Evolutionary conservation across 257 asterid genomes (phyloP).

Genomic region (Anisodus tanguticus): DNA sequence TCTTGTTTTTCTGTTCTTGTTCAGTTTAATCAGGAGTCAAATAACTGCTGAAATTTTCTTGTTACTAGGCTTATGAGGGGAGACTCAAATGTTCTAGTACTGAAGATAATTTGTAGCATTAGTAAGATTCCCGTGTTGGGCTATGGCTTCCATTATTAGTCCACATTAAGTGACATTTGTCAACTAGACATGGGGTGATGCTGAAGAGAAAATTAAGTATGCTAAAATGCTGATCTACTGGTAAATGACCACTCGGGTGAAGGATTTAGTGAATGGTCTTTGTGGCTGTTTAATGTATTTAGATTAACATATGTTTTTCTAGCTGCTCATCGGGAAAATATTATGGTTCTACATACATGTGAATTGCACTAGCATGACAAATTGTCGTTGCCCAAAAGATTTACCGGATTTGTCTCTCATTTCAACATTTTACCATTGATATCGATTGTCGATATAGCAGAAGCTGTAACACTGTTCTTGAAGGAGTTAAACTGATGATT

Average conservation of each 20-base stretch:
- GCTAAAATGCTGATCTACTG: no score
- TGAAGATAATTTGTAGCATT: background rate
- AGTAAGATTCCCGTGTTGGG: background rate
- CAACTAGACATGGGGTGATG: no score
- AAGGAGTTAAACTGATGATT: conserved; percentile 25
- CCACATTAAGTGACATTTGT: background rate
- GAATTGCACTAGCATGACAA: background rate
- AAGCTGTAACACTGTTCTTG: background rate
- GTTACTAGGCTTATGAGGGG: no score
- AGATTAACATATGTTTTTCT: background rate
- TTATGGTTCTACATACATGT: background rate
- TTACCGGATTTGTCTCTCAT: background rate
- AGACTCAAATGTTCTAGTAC: background rate
- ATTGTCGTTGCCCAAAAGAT: background rate
- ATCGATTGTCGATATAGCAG: background rate
- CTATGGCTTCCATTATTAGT: background rate
- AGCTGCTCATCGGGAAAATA: background rate
- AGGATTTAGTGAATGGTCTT: no score
- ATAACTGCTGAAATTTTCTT: background rate
- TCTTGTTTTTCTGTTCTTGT: background rate
- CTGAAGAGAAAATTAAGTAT: no score
- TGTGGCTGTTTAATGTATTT: no score
- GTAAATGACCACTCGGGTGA: no score
- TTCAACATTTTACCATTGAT: background rate
- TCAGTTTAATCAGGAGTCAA: background rate